Percentiles rank a stretch among this genome's conserved stretches.
phyloP scores from a whole-genome alignment of 1,284 basidiomycete species.

The Sporisorium iseilematis-ciliati region DNA sequence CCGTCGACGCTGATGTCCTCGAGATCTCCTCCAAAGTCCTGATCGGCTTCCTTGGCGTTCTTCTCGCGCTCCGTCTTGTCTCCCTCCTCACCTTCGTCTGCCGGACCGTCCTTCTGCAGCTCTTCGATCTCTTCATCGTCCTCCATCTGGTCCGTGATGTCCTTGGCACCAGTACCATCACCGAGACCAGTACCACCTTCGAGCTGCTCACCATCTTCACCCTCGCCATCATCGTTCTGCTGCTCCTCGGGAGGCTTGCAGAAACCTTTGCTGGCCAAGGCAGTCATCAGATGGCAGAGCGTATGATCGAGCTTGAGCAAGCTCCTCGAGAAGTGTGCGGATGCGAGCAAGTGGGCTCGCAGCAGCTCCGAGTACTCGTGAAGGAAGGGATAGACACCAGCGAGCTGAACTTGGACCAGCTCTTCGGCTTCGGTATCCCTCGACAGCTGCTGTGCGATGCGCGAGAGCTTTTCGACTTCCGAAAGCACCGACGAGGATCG shows the following conservation, averaged over 20 bases:
- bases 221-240: conserved; percentile 47
- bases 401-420: conserved; percentile 37
- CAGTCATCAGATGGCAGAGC: conserved; percentile 79
- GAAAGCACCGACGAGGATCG: conserved; percentile 41
- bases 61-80: conserved; percentile 72
- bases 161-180: conserved; percentile 73
- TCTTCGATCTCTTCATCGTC: conserved; percentile 96
- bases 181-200: conserved; percentile 68
- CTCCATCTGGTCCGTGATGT: conserved; percentile 67
- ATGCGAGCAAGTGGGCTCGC: conserved; percentile 71
- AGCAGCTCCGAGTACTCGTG: conserved; percentile 53
- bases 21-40: conserved; percentile 81
- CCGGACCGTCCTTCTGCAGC: conserved; percentile 76
- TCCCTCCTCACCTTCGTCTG: conserved; percentile 75
- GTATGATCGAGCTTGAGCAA: conserved; percentile 88
- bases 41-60: conserved; percentile 74
- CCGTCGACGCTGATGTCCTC: conserved; percentile 74
- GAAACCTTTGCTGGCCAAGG: conserved; percentile 87
- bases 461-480: conserved; percentile 31
- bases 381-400: conserved; percentile 58
- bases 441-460: conserved; percentile 22
- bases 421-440: conserved; percentile 17
- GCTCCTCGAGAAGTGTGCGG: conserved; percentile 78
- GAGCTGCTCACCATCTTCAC: conserved; percentile 57
- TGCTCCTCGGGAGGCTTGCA: conserved; percentile 71